Evolutionary conservation across 2,329 filamentous ascomycete genomes (phyloP), one percentile per base, ranked within the genome.

Genomic region (Neopestalotiopsis clavispora): DNA sequence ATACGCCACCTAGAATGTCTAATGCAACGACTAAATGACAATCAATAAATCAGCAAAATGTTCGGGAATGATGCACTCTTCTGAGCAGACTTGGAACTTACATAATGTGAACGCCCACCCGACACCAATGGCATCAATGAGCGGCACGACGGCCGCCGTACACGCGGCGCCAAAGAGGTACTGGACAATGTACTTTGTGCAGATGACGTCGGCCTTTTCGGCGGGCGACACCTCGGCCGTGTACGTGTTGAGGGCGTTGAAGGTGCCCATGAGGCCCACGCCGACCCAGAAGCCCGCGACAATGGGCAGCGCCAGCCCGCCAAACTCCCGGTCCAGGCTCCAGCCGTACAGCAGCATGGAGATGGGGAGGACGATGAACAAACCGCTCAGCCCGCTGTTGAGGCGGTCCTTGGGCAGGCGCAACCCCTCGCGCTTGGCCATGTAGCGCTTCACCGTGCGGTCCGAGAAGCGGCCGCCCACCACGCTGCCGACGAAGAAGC

Each of bases 391-490:
- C 30, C 85, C 86, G 2, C 86, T 87, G 34, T 89, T 85, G 2
- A 94, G 83, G 0, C 92, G 83, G 75, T 94, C 92, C 75, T 94
- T 90, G 0, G 92, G 86, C 1, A 94, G 81, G 1, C 91, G 89
- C 6, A 84, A 75, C 1, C 89, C 89, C 9, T 82, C 76, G 5
- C 87, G 85, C 70, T 87, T 90, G 9, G 79, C 78, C 62, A 92
- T 92, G 82, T 87, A 93, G 69, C 85, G 85, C 71, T 87, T 89
- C 10, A 93, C 91, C 0, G 87, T 85, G 70, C 86, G 81, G 76
- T 94, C 92, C 0, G 92, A 90, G 83, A 89, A 92, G 32, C 89
- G 85, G 1, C 92, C 92, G n/a, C 92, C 92, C 68, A 92, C 83
- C 74, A 94, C 89, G 0, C 90, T 92, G 0, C 92, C 91, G 0